Conservation (phyloP, 2,329 filamentous ascomycete species). For the Fusarium concolor region DNA sequence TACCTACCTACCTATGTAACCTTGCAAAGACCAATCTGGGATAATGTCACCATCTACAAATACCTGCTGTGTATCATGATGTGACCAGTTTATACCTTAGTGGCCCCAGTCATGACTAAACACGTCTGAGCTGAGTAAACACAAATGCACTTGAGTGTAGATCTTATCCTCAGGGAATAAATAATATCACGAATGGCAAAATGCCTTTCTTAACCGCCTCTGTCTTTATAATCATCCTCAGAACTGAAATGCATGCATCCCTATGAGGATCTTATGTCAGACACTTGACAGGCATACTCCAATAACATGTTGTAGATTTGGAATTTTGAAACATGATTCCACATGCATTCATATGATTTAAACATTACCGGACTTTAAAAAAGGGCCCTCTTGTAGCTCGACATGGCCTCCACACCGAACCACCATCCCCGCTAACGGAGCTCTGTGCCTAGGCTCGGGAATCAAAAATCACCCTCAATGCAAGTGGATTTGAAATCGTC, state of each 20-base stretch:
- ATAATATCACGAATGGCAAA: not conserved
- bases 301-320: not conserved
- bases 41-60: conserved; percentile 6
- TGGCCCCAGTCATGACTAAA: not conserved
- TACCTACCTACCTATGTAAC: not conserved
- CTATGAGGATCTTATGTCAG: not conserved
- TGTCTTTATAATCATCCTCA: conserved; percentile 6
- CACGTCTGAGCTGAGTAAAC: not conserved
- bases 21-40: too few relatives aligned
- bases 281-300: not conserved
- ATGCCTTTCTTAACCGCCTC: not conserved
- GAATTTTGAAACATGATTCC: conserved; percentile 28
- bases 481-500: conserved; percentile 45
- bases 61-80: not conserved
- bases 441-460: conserved; percentile 12
- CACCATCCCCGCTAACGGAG: conserved; percentile 28
- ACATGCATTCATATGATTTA: conserved; percentile 13
- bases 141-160: not conserved
- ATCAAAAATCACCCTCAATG: conserved; percentile 34
- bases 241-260: not conserved
- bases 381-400: conserved; percentile 11
- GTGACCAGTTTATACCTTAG: conserved; percentile 1
- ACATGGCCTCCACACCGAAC: conserved; percentile 5
- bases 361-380: conserved; percentile 4
- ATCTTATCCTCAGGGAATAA: not conserved